A percentile compares a stretch with the other conserved stretches of the same genome.
phyloP scores from a whole-genome alignment of 2,329 filamentous ascomycete genomes.

The Calonectria ilicicola region DNA sequence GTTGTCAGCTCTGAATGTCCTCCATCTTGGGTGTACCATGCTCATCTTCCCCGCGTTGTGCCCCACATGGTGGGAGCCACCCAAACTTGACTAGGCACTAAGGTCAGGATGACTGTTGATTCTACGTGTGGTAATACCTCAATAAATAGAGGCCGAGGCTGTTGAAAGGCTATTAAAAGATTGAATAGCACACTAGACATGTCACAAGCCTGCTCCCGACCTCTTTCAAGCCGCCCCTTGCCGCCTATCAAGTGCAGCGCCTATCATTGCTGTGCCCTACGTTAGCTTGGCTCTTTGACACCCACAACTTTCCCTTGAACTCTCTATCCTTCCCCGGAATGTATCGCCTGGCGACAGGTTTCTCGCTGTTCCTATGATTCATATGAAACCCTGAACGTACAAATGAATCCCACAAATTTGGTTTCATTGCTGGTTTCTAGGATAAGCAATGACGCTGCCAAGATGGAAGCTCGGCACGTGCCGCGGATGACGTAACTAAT shows the following conservation, averaged over 20 bases:
- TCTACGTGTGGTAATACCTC: neutral
- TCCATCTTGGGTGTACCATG: neutral
- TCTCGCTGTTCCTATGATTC: neutral
- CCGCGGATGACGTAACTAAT: constrained; percentile 40
- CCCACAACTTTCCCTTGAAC: neutral
- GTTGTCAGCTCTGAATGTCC: neutral
- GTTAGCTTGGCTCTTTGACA: neutral
- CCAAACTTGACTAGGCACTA: neutral
- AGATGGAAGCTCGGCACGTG: constrained; percentile 41
- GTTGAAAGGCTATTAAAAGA: neutral
- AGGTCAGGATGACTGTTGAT: neutral
- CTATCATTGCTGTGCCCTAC: neutral
- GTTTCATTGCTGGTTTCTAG: constrained; percentile 12
- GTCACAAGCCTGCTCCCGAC: neutral
- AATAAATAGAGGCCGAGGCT: neutral
- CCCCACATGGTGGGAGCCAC: neutral
- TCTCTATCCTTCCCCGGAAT: neutral
- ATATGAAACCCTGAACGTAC: neutral
- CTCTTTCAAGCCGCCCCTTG: neutral
- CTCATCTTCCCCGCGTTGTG: neutral
- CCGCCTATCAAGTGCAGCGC: neutral
- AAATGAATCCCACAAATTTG: neutral
- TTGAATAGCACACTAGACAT: neutral
- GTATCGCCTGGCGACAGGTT: neutral
- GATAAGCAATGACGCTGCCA: constrained; percentile 32